A percentile compares a stretch with the other conserved stretches of the same genome.
Evolutionary conservation across 2,329 filamentous ascomycete genomes (phyloP).

Genomic region (Sporothrix brasiliensis): DNA sequence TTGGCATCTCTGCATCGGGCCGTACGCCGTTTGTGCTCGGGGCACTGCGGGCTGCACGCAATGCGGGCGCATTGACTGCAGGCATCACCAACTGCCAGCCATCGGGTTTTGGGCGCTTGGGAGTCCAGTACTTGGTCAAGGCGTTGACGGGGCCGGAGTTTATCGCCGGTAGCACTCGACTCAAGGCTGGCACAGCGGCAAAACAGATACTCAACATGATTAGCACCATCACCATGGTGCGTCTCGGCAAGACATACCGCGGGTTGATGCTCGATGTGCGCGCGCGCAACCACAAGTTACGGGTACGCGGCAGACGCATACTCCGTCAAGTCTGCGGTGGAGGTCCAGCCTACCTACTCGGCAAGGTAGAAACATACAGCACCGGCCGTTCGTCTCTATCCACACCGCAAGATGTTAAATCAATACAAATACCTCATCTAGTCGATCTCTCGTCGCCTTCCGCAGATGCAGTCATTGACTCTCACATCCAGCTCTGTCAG

Average conservation of each 20-base stretch:
- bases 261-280: conserved; percentile 32
- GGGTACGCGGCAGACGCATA: conserved; percentile 28
- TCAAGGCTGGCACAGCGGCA: conserved; percentile 51
- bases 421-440: not conserved
- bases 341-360: conserved; percentile 18
- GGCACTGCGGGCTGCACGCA: conserved; percentile 44
- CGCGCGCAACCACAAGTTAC: conserved; percentile 32
- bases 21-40: conserved; percentile 50
- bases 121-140: conserved; percentile 42
- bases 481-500: conserved; percentile 27
- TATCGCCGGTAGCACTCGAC: conserved; percentile 50
- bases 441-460: not conserved
- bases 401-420: not conserved
- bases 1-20: conserved; percentile 50
- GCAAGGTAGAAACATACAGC: not conserved
- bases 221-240: conserved; percentile 50
- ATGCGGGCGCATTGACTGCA: conserved; percentile 45
- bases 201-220: conserved; percentile 52
- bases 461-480: conserved; percentile 23
- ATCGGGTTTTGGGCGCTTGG: conserved; percentile 38
- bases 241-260: conserved; percentile 46
- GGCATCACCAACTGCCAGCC: conserved; percentile 46
- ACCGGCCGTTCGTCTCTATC: not conserved
- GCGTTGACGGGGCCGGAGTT: conserved; percentile 48
- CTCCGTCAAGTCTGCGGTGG: conserved; percentile 29